phyloP scores from a whole-genome alignment of 768 basidiomycete genomes.

The Tylopilus felleus region DNA sequence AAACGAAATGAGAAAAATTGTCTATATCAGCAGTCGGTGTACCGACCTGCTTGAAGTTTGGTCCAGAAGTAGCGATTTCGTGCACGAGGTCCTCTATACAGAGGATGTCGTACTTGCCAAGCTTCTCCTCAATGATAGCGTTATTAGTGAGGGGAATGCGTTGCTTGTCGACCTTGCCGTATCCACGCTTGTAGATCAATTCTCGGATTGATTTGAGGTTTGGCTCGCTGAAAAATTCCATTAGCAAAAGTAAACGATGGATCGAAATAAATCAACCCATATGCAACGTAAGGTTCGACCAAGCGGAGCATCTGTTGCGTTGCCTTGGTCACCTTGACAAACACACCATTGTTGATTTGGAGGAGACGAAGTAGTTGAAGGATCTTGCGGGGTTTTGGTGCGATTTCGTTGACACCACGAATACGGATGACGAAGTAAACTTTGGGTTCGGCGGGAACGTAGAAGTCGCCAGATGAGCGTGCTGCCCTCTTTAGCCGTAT shows the following conservation, averaged over 20 bases:
- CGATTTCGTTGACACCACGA: slow-evolving; percentile 99
- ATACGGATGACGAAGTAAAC: slow-evolving; percentile 98
- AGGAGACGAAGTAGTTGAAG: slow-evolving; percentile 96
- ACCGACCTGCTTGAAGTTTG: slow-evolving; percentile 97
- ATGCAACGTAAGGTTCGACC: slow-evolving; percentile 95
- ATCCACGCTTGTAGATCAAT: slow-evolving; percentile 98
- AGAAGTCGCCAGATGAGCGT: slow-evolving; percentile 90
- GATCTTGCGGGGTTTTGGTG: slow-evolving; percentile 99
- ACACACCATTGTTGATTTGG: slow-evolving; percentile 99
- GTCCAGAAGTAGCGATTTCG: slow-evolving; percentile 92
- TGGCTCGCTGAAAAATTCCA: slow-evolving; percentile 60
- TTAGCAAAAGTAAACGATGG: slow-evolving; percentile 1
- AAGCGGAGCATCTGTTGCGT: slow-evolving; percentile 98
- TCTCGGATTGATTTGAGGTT: slow-evolving; percentile 97
- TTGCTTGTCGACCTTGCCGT: slow-evolving; percentile 97
- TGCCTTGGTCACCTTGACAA: slow-evolving; percentile 94
- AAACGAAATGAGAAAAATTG: neutral
- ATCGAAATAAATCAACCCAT: slow-evolving; percentile 61
- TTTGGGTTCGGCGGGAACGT: slow-evolving; percentile 95
- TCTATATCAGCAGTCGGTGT: neutral
- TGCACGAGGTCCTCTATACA: slow-evolving; percentile 97
- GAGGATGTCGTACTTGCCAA: slow-evolving; percentile 94
- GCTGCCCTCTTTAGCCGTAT: slow-evolving; percentile 92
- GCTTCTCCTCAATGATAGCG: slow-evolving; percentile 82
- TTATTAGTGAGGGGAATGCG: slow-evolving; percentile 95